phyloP scores from a whole-genome alignment of 2,329 filamentous ascomycete species.

The Cryphonectria nitschkei region DNA sequence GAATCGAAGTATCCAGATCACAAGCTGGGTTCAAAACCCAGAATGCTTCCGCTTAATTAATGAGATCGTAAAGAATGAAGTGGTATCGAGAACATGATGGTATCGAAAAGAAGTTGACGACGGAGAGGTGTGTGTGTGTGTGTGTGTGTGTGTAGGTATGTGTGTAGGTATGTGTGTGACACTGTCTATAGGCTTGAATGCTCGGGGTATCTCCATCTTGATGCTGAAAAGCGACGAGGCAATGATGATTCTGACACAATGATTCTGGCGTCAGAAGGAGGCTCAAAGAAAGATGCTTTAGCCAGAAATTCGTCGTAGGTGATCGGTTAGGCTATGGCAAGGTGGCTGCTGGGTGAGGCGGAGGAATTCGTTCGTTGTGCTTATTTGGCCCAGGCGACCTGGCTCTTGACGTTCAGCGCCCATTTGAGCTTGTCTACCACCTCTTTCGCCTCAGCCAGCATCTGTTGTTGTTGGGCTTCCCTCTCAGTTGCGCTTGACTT shows the following conservation, averaged over 20 bases:
- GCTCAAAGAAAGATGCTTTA: not conserved
- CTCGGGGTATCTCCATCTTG: slow-evolving; percentile 25
- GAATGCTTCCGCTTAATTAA: slow-evolving; percentile 20
- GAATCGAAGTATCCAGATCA: slow-evolving; percentile 21
- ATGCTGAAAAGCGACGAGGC: slow-evolving; percentile 8
- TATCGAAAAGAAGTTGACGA: slow-evolving; percentile 1
- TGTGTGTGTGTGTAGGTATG: not conserved
- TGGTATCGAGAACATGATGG: slow-evolving; percentile 13
- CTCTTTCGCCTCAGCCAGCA: slow-evolving; percentile 61
- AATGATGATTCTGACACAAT: not conserved
- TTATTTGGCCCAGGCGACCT: slow-evolving; percentile 59
- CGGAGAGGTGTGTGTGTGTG: not conserved
- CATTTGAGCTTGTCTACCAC: slow-evolving; percentile 72
- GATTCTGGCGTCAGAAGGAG: not conserved
- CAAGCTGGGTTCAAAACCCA: slow-evolving; percentile 14
- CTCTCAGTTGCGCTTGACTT: slow-evolving; percentile 59
- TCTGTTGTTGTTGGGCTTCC: slow-evolving; percentile 63
- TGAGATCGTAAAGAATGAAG: slow-evolving; percentile 20
- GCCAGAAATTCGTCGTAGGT: not conserved
- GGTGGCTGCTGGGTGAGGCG: not conserved
- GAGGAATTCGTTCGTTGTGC: not conserved
- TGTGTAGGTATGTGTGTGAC: not conserved
- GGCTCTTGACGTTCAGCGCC: slow-evolving; percentile 70
- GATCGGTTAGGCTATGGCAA: not conserved
- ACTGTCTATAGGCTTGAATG: slow-evolving; percentile 15